Evolutionary conservation across 805 yeast species (phyloP), one percentile per base, ranked within the genome.

Genomic region (Teunomyces stri): DNA sequence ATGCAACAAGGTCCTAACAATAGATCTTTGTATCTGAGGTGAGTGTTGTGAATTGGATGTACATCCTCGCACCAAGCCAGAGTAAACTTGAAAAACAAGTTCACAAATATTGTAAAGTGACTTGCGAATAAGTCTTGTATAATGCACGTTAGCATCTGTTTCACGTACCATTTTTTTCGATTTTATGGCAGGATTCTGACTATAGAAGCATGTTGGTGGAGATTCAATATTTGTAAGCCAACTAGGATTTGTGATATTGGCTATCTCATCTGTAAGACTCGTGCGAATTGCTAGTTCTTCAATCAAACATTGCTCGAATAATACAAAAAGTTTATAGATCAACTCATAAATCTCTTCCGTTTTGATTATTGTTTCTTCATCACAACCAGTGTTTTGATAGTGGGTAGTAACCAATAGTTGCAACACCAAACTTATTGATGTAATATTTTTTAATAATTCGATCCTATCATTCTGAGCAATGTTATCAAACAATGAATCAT

Each of bases 201-300:
- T 63, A 48, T 70, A 72, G 5, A 81, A 68, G 40, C 75, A 72
- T 12, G 74, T 59, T 2, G 75, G 74, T 2, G 76, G 70, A 13
- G 62, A 56, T 9, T 69, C 71, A 13, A 53, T 61, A 11, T 59
- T 59, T 7, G 39, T 42, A 2, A 60, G 64, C 1, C 57, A 66
- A 45, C 54, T 54, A 20, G 70, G 76, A 9, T 51, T 48, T 0
- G 85, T 76, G 25, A 74, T 74, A 30, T 67, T 70, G 5, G 75
- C 72, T 9, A 76, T 76, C 3, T 61, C 64, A 1, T 61, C 62
- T 0, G 89, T 87, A 46, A 81, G 69, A 2, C 60, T 51, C 0
- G 75, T 54, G 30, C 84, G 75, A 6, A 85, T 55, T 4, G 69
- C 55, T 46, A 76, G 75, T 51, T 85, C 91, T 61, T 86, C 94